phyloP scores from a whole-genome alignment of 495 filamentous ascomycete genomes.

The Podospora pseudocomata region DNA sequence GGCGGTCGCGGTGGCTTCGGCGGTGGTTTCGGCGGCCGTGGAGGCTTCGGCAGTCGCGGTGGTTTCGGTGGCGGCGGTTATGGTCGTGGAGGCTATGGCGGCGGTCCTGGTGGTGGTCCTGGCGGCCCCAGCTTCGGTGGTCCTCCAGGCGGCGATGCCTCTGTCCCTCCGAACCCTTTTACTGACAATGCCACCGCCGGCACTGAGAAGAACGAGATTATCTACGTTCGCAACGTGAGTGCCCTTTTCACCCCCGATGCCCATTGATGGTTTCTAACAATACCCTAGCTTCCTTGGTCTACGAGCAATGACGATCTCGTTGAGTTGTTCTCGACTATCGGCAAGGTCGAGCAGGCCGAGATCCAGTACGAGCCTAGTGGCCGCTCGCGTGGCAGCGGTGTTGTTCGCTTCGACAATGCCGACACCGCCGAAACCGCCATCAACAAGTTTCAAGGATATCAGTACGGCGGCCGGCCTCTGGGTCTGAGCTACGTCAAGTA shows the following conservation, averaged over 20 bases:
- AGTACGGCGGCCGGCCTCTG: slow-evolving; percentile 93
- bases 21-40: slow-evolving; percentile 55
- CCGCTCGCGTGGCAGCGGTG: slow-evolving; percentile 89
- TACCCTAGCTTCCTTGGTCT: slow-evolving; percentile 84
- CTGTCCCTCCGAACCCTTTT: slow-evolving; percentile 84
- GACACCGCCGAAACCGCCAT: slow-evolving; percentile 91
- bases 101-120: slow-evolving; percentile 40
- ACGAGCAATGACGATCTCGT: slow-evolving; percentile 96
- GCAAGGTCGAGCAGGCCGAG: slow-evolving; percentile 94
- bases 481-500: slow-evolving; percentile 92
- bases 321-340: slow-evolving; percentile 95
- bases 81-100: slow-evolving; percentile 50
- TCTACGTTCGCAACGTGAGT: slow-evolving; percentile 97
- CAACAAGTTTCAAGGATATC: slow-evolving; percentile 94
- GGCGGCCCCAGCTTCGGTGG: slow-evolving; percentile 44
- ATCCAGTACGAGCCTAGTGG: slow-evolving; percentile 98
- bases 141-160: slow-evolving; percentile 41
- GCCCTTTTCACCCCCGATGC: background rate
- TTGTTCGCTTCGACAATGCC: slow-evolving; percentile 82
- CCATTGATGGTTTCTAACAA: slow-evolving; percentile 22
- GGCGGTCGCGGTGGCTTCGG: slow-evolving; percentile 53
- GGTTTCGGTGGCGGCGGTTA: slow-evolving; percentile 34
- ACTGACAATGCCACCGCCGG: slow-evolving; percentile 90
- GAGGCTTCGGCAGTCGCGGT: slow-evolving; percentile 39
- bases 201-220: slow-evolving; percentile 74